Percentiles rank a stretch among this genome's conserved stretches.
phyloP scores from a whole-genome alignment of 2,329 filamentous ascomycete genomes.

The Fusarium paranaense region DNA sequence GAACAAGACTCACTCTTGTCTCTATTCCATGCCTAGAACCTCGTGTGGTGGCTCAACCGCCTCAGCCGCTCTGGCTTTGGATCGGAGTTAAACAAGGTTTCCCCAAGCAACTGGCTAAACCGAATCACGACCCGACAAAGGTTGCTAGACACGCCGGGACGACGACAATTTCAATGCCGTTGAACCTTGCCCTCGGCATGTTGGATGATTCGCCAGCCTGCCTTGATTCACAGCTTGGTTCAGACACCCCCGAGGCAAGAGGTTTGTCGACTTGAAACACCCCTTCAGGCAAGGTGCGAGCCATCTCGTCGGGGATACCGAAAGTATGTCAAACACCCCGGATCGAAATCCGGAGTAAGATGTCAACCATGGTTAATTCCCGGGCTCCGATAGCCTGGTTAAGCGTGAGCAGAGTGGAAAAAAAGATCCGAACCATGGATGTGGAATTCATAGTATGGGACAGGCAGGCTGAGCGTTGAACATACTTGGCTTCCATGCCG shows the following conservation, averaged over 20 bases:
- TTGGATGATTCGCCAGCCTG: background rate
- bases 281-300: background rate
- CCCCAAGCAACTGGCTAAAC: background rate
- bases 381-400: background rate
- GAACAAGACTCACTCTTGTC: background rate
- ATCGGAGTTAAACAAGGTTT: background rate
- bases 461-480: background rate
- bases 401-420: background rate
- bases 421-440: background rate
- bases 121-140: background rate
- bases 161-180: background rate
- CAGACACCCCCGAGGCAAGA: background rate
- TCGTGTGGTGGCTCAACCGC: conserved; percentile 9
- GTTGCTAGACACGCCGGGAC: background rate
- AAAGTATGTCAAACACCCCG: background rate
- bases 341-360: background rate
- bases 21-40: background rate
- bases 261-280: background rate
- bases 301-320: conserved; percentile 1
- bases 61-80: conserved; percentile 2
- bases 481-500: background rate
- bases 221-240: background rate
- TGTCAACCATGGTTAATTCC: background rate
- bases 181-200: background rate
- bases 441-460: background rate